Evolutionary conservation across 2,329 filamentous ascomycete genomes (phyloP).

Genomic region (Penicillium paneum): DNA sequence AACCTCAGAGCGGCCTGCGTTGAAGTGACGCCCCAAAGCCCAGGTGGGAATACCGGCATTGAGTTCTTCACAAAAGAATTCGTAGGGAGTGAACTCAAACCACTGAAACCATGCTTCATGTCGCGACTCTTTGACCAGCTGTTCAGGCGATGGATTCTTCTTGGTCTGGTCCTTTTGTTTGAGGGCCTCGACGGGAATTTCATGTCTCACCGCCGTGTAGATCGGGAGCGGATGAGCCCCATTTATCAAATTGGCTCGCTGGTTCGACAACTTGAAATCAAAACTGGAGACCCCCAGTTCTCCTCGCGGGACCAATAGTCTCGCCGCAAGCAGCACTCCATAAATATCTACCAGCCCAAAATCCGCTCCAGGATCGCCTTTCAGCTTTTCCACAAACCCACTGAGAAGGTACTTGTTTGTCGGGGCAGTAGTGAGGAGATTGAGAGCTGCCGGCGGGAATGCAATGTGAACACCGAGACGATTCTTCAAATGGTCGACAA

Average conservation of each 20-base stretch:
- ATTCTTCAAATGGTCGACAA: slow-evolving; percentile 82
- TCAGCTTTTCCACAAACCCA: slow-evolving; percentile 86
- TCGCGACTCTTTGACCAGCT: slow-evolving; percentile 47
- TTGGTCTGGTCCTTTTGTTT: slow-evolving; percentile 33
- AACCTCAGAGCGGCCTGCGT: slow-evolving; percentile 64
- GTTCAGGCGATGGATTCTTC: slow-evolving; percentile 31
- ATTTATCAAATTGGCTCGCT: slow-evolving; percentile 69
- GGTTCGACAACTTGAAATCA: slow-evolving; percentile 90
- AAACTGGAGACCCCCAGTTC: slow-evolving; percentile 71
- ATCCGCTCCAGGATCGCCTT: slow-evolving; percentile 72
- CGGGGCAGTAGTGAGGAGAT: slow-evolving; percentile 77
- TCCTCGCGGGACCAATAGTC: slow-evolving; percentile 80
- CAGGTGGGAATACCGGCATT: slow-evolving; percentile 90
- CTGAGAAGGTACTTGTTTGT: slow-evolving; percentile 89
- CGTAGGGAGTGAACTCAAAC: slow-evolving; percentile 94
- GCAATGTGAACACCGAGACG: slow-evolving; percentile 86
- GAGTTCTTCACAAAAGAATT: slow-evolving; percentile 93
- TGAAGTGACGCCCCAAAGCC: slow-evolving; percentile 81
- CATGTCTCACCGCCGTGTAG: slow-evolving; percentile 91
- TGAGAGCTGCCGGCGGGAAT: slow-evolving; percentile 80
- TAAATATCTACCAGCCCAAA: slow-evolving; percentile 94
- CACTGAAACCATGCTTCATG: slow-evolving; percentile 91
- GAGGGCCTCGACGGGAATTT: slow-evolving; percentile 66
- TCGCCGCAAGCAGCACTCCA: slow-evolving; percentile 76
- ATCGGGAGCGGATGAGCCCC: slow-evolving; percentile 87